Base-by-base conservation (phyloP, 78 protist species). In the Thecamonas trahens region DNA sequence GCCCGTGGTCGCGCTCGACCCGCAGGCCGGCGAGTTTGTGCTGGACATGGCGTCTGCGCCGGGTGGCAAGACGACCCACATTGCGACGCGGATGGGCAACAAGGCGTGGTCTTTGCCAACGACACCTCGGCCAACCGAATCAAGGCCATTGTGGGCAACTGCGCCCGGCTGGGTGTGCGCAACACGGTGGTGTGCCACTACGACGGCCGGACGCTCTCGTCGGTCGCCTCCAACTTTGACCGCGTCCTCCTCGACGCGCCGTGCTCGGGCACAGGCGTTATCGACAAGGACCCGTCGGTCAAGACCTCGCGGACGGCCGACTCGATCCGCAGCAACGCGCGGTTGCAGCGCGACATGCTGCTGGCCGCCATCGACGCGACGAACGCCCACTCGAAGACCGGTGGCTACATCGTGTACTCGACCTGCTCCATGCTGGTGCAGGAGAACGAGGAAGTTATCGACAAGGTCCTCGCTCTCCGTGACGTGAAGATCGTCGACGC, bases 161-260 rank as follows among this genome's bases (percentile, higher is more conserved):
- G 84, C 37, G 84, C 64, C 54, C 77, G 94, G 14, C 38, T 88
- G 32, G 95, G 91, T 31, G 79, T 84, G 28, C 11, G 31, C 38
- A 94, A 91, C 77, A 3, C 88, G 40, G 45, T 85, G 42, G 87
- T 91, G 17, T 70, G 84, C 71, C 88, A 91, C 85, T 79, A 84
- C 39, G 97, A 96, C 53, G 99, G 99, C n/a, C 80, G 94, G 34
- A 52, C 59, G 49, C 80, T 83, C 57, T 83, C 91, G 28, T 57
- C 70, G 35, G 67, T 53, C 24, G 3, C 65, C 38, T 20, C 34
- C 61, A 8, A 72, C 61, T 95, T 98, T 70, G 98, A 97, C 49
- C 86, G 99, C 38, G 87, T 94, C 24, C 78, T 98, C 13, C 88
- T 98, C 31, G 99, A 98, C 66, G 99, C 99, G 28, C 99, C 99